phyloP scores from a whole-genome alignment of 352 stramenopile species.

The Globisporangium nagaii region DNA sequence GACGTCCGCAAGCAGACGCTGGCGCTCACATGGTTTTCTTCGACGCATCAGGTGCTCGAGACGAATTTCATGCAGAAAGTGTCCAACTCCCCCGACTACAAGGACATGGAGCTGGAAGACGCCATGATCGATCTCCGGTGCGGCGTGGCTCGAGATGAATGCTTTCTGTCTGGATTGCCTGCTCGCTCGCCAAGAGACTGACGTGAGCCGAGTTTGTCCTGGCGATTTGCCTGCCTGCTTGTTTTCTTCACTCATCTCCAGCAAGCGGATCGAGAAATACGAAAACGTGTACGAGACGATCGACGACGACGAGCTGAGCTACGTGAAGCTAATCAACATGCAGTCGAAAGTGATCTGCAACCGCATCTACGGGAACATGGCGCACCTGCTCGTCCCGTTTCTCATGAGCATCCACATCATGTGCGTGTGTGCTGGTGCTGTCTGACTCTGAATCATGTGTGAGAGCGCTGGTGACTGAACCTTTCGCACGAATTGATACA shows the following conservation, averaged over 20 bases:
- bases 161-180: too few relatives aligned
- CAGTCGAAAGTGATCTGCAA: constrained; percentile 57
- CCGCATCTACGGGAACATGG: constrained; percentile 42
- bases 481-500: neutral
- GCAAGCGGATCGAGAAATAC: constrained; percentile 63
- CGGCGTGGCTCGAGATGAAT: neutral
- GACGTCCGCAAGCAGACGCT: too few relatives aligned
- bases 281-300: constrained; percentile 62
- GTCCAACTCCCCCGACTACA: constrained; percentile 54
- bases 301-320: constrained; percentile 58
- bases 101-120: constrained; percentile 35
- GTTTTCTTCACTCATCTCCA: neutral
- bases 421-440: constrained; percentile 11
- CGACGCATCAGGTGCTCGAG: constrained; percentile 28
- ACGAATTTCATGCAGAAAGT: constrained; percentile 50
- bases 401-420: constrained; percentile 49
- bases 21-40: neutral
- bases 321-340: constrained; percentile 69
- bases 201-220: neutral
- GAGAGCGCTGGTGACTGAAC: neutral
- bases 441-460: neutral
- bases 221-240: neutral
- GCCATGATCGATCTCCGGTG: constrained; percentile 52
- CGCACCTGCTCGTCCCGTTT: constrained; percentile 40
- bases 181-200: neutral